Evolutionary conservation across 2,329 filamentous ascomycete genomes (phyloP).

Genomic region (Penicillium sp.): DNA sequence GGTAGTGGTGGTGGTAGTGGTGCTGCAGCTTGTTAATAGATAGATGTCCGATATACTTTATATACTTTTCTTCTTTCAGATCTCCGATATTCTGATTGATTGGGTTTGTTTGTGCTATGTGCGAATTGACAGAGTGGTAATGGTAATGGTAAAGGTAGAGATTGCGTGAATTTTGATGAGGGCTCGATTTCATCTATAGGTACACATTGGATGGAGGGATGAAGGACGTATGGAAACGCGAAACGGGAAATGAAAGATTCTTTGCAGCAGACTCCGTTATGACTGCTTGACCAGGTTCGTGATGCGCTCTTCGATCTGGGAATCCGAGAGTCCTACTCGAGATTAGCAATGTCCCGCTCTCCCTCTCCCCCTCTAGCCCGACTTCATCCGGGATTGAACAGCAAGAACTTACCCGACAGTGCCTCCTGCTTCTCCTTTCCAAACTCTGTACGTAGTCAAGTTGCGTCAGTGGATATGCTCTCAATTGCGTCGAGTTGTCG

Average conservation of each 20-base stretch:
- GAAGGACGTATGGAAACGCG: slow-evolving; percentile 14
- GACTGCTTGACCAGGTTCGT: slow-evolving; percentile 63
- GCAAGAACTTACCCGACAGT: slow-evolving; percentile 61
- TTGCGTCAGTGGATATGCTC: slow-evolving; percentile 19
- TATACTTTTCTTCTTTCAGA: neutral
- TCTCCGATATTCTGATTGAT: neutral
- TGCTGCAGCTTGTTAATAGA: neutral
- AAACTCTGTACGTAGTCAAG: slow-evolving; percentile 53
- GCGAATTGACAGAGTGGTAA: neutral
- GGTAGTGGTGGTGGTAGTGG: neutral
- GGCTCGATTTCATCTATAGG: slow-evolving; percentile 44
- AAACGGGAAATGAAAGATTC: slow-evolving; percentile 28
- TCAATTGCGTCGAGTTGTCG: neutral
- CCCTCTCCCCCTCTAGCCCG: neutral
- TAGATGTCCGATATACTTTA: neutral
- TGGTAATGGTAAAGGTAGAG: neutral
- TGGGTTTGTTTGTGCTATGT: no score
- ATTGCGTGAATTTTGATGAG: slow-evolving; percentile 13
- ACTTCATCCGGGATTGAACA: neutral
- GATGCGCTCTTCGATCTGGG: slow-evolving; percentile 72
- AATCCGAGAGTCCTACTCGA: slow-evolving; percentile 65
- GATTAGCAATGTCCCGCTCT: slow-evolving; percentile 13
- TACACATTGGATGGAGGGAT: slow-evolving; percentile 32
- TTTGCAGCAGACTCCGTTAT: slow-evolving; percentile 28
- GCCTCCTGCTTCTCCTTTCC: slow-evolving; percentile 70